Evolutionary conservation across 2,329 filamentous ascomycete genomes (phyloP).

Genomic region (Teratosphaeriaceae sp.): DNA sequence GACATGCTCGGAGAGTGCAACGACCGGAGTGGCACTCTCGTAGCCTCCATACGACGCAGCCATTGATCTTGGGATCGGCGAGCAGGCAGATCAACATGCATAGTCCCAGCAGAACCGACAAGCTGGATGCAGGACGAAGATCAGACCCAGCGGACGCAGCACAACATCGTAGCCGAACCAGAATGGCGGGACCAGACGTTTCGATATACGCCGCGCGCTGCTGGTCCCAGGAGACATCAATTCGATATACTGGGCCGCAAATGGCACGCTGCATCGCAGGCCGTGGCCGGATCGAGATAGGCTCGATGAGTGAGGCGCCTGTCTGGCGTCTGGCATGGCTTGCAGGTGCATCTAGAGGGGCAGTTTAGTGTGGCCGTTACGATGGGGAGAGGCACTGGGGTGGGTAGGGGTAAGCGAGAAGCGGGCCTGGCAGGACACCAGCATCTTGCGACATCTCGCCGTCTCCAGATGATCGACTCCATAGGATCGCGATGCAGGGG

Average conservation of each 20-base stretch:
- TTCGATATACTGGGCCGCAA: constrained; percentile 9
- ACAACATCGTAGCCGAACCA: constrained; percentile 25
- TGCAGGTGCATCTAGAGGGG: not conserved
- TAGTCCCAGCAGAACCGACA: constrained; percentile 9
- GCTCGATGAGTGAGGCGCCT: constrained; percentile 1
- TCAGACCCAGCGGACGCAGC: constrained; percentile 25
- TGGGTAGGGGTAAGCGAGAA: no score
- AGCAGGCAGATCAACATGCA: constrained; percentile 6
- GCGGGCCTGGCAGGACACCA: no score
- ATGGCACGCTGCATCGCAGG: constrained; percentile 12
- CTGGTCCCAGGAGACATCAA: not conserved
- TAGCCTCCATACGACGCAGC: constrained; percentile 18
- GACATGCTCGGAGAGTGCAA: not conserved
- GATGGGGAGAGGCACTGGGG: no score
- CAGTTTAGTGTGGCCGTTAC: not conserved
- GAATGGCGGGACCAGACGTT: constrained; percentile 17
- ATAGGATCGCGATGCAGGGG: not conserved
- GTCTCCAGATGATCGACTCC: not conserved
- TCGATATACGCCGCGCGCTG: constrained; percentile 15
- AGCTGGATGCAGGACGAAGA: constrained; percentile 16
- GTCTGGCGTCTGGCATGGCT: not conserved
- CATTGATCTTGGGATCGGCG: constrained; percentile 16
- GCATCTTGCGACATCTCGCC: not conserved
- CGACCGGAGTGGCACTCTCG: not conserved
- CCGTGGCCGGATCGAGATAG: not conserved